A percentile compares a stretch with the other conserved stretches of the same genome.
These are phyloP conservation scores for Hanseniaspora lindneri DNA, from an alignment of 805 yeast species.

Conservation along the genomic window DNA sequence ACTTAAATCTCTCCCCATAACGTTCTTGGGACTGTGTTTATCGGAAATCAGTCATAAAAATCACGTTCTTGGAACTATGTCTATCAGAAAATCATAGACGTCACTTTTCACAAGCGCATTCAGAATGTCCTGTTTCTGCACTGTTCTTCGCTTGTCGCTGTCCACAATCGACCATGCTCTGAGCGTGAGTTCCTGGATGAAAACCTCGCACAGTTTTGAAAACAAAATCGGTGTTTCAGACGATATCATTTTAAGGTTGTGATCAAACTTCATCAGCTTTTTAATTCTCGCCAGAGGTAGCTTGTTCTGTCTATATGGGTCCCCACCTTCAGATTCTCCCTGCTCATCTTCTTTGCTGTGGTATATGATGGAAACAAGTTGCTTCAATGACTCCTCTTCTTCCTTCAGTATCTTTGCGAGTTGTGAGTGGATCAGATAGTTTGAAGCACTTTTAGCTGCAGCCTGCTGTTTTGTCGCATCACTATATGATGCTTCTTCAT, in stretches of 20 bases:
- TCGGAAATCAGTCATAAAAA: too few species aligned
- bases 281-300: conserved; percentile 92
- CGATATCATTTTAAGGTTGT: conserved; percentile 91
- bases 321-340: too few species aligned
- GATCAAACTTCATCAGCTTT: conserved; percentile 96
- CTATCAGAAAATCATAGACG: conserved; percentile 94
- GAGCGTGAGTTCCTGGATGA: conserved; percentile 94
- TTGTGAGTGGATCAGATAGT: conserved; percentile 2
- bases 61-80: conserved; percentile 80
- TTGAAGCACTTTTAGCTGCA: not conserved
- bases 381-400: conserved; percentile 4
- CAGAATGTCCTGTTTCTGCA: conserved; percentile 89
- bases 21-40: too few species aligned
- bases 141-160: conserved; percentile 84
- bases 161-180: conserved; percentile 99
- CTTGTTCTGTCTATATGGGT: conserved; percentile 77
- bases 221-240: conserved; percentile 97
- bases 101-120: conserved; percentile 89
- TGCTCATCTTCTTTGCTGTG: not conserved
- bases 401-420: not conserved
- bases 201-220: conserved; percentile 96
- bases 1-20: too few species aligned
- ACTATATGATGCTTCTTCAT: not conserved
- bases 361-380: not conserved
- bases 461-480: not conserved